Percentiles rank a stretch among this genome's conserved stretches.
Evolutionary conservation across 2,329 filamentous ascomycete genomes (phyloP).

Genomic region (Neocucurbitaria cava): DNA sequence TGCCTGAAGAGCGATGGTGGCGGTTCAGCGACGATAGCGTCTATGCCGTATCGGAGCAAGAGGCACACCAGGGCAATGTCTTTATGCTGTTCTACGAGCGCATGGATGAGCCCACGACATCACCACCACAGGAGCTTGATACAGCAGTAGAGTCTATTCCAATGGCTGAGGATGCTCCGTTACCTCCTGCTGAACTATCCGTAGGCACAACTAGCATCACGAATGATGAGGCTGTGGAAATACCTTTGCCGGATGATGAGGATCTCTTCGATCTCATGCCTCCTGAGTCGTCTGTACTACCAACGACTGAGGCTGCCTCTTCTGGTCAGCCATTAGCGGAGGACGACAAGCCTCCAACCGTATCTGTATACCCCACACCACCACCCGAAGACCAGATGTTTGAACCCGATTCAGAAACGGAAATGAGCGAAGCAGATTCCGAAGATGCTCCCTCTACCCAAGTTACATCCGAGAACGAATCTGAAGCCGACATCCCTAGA

Average conservation of each 20-base stretch:
- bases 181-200: slow-evolving; percentile 21
- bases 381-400: slow-evolving; percentile 7
- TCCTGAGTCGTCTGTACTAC: slow-evolving; percentile 1
- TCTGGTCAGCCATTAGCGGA: background rate
- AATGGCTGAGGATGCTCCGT: slow-evolving; percentile 20
- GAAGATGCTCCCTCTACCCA: slow-evolving; percentile 31
- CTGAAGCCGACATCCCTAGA: slow-evolving; percentile 8
- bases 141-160: background rate
- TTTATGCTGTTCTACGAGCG: slow-evolving; percentile 97
- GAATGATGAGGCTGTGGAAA: slow-evolving; percentile 15
- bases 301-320: background rate
- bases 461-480: slow-evolving; percentile 29
- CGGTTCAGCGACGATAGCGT: slow-evolving; percentile 90
- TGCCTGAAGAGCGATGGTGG: slow-evolving; percentile 73
- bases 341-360: background rate
- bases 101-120: slow-evolving; percentile 54
- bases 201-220: background rate
- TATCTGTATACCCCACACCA: slow-evolving; percentile 13
- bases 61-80: slow-evolving; percentile 78
- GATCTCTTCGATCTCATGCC: slow-evolving; percentile 13
- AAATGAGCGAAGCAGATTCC: slow-evolving; percentile 31
- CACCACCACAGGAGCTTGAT: background rate
- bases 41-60: slow-evolving; percentile 72
- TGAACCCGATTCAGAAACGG: slow-evolving; percentile 8
- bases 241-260: slow-evolving; percentile 30